phyloP scores from a whole-genome alignment of 1,284 basidiomycete genomes.

The Moniliophthora roreri region DNA sequence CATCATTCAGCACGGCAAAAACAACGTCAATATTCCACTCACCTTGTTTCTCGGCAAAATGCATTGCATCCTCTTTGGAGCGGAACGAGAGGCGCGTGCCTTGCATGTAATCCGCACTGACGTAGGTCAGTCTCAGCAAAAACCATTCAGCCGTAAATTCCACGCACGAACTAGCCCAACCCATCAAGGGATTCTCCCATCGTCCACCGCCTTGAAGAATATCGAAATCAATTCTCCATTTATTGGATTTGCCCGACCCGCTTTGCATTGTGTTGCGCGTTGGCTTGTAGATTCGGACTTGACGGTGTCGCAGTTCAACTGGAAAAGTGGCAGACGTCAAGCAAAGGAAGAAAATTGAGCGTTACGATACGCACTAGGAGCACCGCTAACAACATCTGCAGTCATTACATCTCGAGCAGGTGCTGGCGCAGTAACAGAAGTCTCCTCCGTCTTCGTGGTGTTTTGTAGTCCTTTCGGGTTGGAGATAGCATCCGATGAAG shows the following conservation, averaged over 20 bases:
- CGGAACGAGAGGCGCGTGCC: slow-evolving; percentile 87
- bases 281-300: slow-evolving; percentile 92
- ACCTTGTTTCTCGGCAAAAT: slow-evolving; percentile 95
- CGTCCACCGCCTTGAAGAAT: slow-evolving; percentile 84
- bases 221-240: slow-evolving; percentile 97
- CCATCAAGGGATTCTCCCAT: slow-evolving; percentile 99
- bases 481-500: slow-evolving; percentile 25
- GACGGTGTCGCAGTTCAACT: slow-evolving; percentile 86
- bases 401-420: slow-evolving; percentile 60
- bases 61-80: slow-evolving; percentile 89
- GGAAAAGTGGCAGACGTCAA: too few species aligned
- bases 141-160: neutral
- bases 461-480: slow-evolving; percentile 7
- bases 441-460: slow-evolving; percentile 16
- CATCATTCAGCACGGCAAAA: slow-evolving; percentile 1
- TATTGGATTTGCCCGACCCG: slow-evolving; percentile 81
- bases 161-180: slow-evolving; percentile 90
- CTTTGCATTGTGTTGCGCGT: slow-evolving; percentile 96
- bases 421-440: slow-evolving; percentile 33
- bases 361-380: slow-evolving; percentile 55
- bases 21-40: slow-evolving; percentile 18
- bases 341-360: neutral
- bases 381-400: slow-evolving; percentile 78
- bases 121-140: neutral
- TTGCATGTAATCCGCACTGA: slow-evolving; percentile 96